Conservation (phyloP, 257 asterid genomes). For the Hygrophila difformis region DNA sequence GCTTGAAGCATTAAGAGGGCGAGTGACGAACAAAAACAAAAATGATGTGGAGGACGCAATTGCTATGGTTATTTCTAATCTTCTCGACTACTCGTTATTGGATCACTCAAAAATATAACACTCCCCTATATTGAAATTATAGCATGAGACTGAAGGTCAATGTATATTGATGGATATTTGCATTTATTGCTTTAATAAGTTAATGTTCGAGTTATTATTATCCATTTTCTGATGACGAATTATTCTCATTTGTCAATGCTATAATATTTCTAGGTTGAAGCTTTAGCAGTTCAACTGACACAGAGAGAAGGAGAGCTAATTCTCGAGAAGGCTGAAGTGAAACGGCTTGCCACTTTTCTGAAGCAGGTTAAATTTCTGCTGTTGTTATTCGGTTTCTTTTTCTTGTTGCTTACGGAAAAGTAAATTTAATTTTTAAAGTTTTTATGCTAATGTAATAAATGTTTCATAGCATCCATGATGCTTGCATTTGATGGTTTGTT, state of each 20-base stretch:
- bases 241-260: constrained; percentile 10
- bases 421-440: no score
- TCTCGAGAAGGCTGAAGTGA: constrained; percentile 92
- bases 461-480: no score
- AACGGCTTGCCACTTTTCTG: constrained; percentile 78
- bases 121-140: neutral
- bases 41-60: constrained; percentile 93
- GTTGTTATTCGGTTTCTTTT: no score
- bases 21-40: constrained; percentile 63
- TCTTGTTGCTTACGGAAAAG: no score
- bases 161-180: neutral
- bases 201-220: neutral
- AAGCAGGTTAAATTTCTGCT: constrained; percentile 53
- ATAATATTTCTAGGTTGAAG: constrained; percentile 58
- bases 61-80: constrained; percentile 50
- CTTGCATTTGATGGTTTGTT: no score
- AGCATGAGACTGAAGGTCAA: neutral
- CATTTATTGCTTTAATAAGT: constrained; percentile 6
- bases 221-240: neutral
- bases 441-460: no score
- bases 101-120: neutral
- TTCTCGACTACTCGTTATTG: constrained; percentile 2
- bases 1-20: constrained; percentile 80
- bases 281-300: constrained; percentile 76
- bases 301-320: constrained; percentile 95